Evolutionary conservation across 192 early-diverging fungal genomes (phyloP).

Genomic region (Linnemannia elongata): DNA sequence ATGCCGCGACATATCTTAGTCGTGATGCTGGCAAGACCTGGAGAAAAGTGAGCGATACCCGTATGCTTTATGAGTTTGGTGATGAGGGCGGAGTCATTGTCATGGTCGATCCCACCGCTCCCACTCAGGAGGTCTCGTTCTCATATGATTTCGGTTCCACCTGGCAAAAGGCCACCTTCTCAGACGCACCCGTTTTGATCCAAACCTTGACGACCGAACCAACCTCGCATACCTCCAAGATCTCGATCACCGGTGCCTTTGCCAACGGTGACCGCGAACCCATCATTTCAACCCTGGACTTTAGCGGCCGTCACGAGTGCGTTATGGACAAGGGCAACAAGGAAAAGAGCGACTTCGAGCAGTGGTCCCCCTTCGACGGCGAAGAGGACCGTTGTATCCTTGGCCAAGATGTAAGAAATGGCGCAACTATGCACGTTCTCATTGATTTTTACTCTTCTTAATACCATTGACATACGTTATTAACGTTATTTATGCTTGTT

Average conservation of each 20-base stretch:
- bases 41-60: constrained; percentile 76
- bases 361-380: constrained; percentile 82
- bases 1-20: constrained; percentile 83
- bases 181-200: constrained; percentile 71
- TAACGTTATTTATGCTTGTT: background rate
- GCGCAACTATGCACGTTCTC: too few species aligned
- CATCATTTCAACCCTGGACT: constrained; percentile 51
- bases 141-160: constrained; percentile 85
- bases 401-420: constrained; percentile 61
- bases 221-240: constrained; percentile 74
- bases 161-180: constrained; percentile 77
- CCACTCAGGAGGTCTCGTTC: constrained; percentile 77
- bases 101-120: constrained; percentile 77
- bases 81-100: constrained; percentile 92
- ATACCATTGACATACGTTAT: constrained; percentile 9
- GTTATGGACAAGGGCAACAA: constrained; percentile 61
- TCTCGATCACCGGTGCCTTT: constrained; percentile 77
- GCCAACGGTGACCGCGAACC: constrained; percentile 25
- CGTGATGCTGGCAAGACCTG: constrained; percentile 91
- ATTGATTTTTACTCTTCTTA: background rate
- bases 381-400: constrained; percentile 75
- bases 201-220: constrained; percentile 73
- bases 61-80: constrained; percentile 86
- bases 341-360: constrained; percentile 88
- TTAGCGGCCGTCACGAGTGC: constrained; percentile 61